Base-by-base conservation (phyloP, 1,284 basidiomycete species). In the Ceratobasidium sp. region DNA sequence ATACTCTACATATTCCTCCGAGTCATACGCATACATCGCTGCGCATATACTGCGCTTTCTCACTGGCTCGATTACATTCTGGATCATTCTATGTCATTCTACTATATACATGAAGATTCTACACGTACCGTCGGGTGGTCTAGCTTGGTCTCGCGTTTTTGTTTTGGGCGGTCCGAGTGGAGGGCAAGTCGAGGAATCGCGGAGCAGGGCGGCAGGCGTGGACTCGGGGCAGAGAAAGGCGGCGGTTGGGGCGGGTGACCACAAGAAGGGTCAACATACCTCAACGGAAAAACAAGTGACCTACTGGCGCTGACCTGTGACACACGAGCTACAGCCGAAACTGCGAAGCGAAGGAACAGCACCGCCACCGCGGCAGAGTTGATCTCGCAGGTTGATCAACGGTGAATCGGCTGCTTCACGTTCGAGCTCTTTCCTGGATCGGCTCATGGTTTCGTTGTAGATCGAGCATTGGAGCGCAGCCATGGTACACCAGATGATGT, bases 401-500 rank as follows among this genome's bases (percentile, higher is more conserved):
- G 25, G 25, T 29, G 25, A 29, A 29, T 82, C 83, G 5, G 83
- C 82, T 6, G 81, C 80, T 40, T 84, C 83, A 44, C 77, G 80
- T 34, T 81, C 81, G 9, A 98, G 86, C 19, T 92, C 94, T 82
- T 95, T 96, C 75, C 93, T 89, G 8, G 95, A 97, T 43, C 94
- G 90, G 79, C 91, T 91, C 49, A 98, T 87, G 0, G 95, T 91
- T 79, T 97, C 93, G 76, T 88, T 87, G 85, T 99, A 99, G 69
- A 99, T 92, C 17, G 91, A 87, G 75, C 88, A 88, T 83, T 99
- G 98, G 7, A 92, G 84, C 2, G 89, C 82, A 0, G 95, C 97
- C 95, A 99, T 95, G 32, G 93, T 91, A 85, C 98, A 99, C 90
- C 94, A 95, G 81, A 97, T 94, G 78, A 98, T 94, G 25, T 91